Percentiles rank a stretch among this genome's conserved stretches.
phyloP scores from a whole-genome alignment of 2,329 filamentous ascomycete genomes.

The Didymella lethalis region DNA sequence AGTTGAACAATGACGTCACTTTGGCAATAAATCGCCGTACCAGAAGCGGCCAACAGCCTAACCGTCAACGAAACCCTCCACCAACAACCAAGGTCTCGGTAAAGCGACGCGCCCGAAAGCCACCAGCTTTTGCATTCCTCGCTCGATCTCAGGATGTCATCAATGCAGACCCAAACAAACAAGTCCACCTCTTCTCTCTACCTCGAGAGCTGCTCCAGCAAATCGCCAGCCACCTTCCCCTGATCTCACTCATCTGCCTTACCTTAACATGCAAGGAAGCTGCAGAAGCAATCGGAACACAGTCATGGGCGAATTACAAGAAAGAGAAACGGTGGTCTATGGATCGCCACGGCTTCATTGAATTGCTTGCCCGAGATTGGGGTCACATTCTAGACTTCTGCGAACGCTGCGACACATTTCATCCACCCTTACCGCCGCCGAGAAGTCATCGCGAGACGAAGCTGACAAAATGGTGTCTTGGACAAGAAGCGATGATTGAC shows the following conservation, averaged over 20 bases:
- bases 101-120: background rate
- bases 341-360: background rate
- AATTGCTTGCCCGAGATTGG: slow-evolving; percentile 3
- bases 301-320: slow-evolving; percentile 2
- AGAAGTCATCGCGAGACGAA: slow-evolving; percentile 1
- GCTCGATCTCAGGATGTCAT: background rate
- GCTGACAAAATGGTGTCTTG: slow-evolving; percentile 3
- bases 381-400: background rate
- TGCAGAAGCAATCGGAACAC: background rate
- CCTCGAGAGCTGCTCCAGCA: slow-evolving; percentile 2
- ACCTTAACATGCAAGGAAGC: slow-evolving; percentile 8
- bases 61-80: background rate
- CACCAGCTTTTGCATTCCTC: background rate
- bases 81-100: background rate
- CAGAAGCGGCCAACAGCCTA: background rate
- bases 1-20: background rate
- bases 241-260: background rate
- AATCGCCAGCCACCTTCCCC: slow-evolving; percentile 1
- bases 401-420: slow-evolving; percentile 1
- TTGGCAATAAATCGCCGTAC: background rate
- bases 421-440: background rate
- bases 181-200: slow-evolving; percentile 1
- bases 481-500: slow-evolving; percentile 6
- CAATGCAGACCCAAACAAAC: slow-evolving; percentile 1
- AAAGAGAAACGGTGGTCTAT: background rate